Conservation (phyloP, 2,329 filamentous ascomycete species). For the Phialophora tarda region DNA sequence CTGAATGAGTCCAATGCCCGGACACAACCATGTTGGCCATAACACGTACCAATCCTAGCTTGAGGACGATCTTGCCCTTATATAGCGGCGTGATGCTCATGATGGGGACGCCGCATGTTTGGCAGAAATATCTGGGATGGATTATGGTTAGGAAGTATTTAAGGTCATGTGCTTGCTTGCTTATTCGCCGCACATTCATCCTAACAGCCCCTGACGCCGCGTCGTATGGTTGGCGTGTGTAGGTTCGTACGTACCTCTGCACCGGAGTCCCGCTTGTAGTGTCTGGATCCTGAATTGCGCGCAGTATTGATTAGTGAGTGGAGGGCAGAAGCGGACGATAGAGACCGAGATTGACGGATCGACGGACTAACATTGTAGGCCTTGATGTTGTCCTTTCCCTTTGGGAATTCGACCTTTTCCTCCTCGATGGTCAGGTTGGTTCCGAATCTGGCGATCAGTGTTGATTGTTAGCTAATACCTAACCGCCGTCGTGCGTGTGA, state of each 20-base stretch:
- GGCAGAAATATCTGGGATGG: slow-evolving; percentile 53
- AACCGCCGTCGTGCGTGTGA: too few relatives aligned
- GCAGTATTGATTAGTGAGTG: neutral
- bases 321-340: too few relatives aligned
- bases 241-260: slow-evolving; percentile 21
- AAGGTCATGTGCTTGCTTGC: neutral
- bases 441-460: slow-evolving; percentile 26
- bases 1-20: too few relatives aligned
- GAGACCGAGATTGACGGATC: neutral
- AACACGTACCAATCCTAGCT: slow-evolving; percentile 52
- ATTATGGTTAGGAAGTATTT: neutral
- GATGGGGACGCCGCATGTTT: slow-evolving; percentile 56
- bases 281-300: slow-evolving; percentile 45
- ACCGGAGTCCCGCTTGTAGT: slow-evolving; percentile 56
- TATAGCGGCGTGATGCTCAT: slow-evolving; percentile 51
- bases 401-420: slow-evolving; percentile 53
- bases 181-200: neutral
- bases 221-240: neutral
- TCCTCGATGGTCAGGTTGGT: slow-evolving; percentile 44
- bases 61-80: slow-evolving; percentile 54
- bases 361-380: slow-evolving; percentile 44
- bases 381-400: slow-evolving; percentile 54
- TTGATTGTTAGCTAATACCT: too few relatives aligned
- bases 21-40: too few relatives aligned
- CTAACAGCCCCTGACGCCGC: too few relatives aligned